phyloP scores from a whole-genome alignment of 2,329 filamentous ascomycete species.

The Tolypocladium nubicola region DNA sequence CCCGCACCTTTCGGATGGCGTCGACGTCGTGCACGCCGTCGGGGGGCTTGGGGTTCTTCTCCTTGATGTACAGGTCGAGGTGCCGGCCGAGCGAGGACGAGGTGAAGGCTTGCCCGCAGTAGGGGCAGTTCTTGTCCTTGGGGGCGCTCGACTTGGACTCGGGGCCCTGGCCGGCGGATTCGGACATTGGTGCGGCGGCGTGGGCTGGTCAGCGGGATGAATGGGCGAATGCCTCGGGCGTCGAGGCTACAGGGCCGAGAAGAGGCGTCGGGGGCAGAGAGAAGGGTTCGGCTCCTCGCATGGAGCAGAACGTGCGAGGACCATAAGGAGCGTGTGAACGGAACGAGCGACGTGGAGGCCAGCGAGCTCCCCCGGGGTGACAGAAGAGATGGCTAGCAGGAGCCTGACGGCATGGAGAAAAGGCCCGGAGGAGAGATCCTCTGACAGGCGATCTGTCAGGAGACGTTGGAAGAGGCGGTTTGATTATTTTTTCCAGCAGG shows the following conservation, averaged over 20 bases:
- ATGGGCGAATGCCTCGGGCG: slow-evolving; percentile 4
- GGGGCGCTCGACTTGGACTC: slow-evolving; percentile 34
- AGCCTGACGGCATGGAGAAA: not conserved
- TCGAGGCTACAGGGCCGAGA: slow-evolving; percentile 3
- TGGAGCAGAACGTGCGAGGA: slow-evolving; percentile 3
- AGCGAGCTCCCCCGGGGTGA: not conserved
- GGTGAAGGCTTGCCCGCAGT: slow-evolving; percentile 82
- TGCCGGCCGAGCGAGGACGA: slow-evolving; percentile 89
- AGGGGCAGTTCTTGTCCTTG: slow-evolving; percentile 85
- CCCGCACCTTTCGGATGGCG: slow-evolving; percentile 73
- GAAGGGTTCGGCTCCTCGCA: slow-evolving; percentile 3
- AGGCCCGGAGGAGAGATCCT: not conserved
- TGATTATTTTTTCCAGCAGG: slow-evolving; percentile 10
- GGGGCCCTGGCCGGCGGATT: slow-evolving; percentile 19
- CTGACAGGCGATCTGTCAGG: slow-evolving; percentile 4
- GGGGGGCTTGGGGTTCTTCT: slow-evolving; percentile 78
- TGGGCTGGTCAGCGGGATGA: not conserved
- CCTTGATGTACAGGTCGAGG: slow-evolving; percentile 86
- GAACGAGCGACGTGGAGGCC: not conserved
- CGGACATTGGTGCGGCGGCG: slow-evolving; percentile 18
- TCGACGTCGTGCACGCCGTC: slow-evolving; percentile 88
- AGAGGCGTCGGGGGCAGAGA: not conserved
- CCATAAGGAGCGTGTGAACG: slow-evolving; percentile 2
- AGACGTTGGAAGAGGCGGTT: slow-evolving; percentile 6
- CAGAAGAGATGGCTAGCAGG: not conserved